These are phyloP conservation scores for Xerocomellus amylosporus DNA, from an alignment of 768 basidiomycete species.

Conservation along the genomic window DNA sequence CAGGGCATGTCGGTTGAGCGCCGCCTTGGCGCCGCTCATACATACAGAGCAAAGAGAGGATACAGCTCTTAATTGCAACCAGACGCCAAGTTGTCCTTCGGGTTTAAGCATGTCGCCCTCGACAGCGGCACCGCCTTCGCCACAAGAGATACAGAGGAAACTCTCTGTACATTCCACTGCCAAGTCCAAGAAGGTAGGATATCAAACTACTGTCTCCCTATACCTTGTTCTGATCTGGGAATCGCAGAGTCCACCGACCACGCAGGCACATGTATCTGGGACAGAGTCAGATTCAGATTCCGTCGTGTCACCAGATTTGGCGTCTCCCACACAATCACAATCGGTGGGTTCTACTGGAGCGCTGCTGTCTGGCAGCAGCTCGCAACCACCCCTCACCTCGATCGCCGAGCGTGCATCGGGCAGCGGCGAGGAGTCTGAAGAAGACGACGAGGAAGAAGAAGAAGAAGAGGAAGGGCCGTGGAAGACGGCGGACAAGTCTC, in stretches of 20 bases:
- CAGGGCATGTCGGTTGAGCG: conserved; percentile 17
- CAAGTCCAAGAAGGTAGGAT: conserved; percentile 47
- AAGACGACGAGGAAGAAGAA: conserved; percentile 71
- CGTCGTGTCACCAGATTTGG: conserved; percentile 52
- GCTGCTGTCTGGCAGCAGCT: conserved; percentile 30
- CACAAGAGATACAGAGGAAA: conserved; percentile 84
- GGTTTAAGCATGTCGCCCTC: conserved; percentile 27
- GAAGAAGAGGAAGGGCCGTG: conserved; percentile 67
- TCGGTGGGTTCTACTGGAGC: conserved; percentile 33
- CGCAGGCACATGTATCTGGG: conserved; percentile 51
- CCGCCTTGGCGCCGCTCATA: too few species aligned
- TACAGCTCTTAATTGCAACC: conserved; percentile 17
- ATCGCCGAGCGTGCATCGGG: conserved; percentile 72
- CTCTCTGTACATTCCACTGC: conserved; percentile 71
- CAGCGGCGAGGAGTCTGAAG: conserved; percentile 77
- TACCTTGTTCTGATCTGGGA: conserved; percentile 16
- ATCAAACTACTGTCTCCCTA: neutral
- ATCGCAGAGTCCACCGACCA: conserved; percentile 30
- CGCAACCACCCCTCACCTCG: conserved; percentile 60
- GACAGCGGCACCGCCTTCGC: conserved; percentile 62
- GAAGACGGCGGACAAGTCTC: conserved; percentile 49
- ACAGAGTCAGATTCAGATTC: conserved; percentile 90
- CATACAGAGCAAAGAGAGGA: neutral
- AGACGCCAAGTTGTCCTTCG: neutral
- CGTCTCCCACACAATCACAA: conserved; percentile 36